A percentile compares a stretch with the other conserved stretches of the same genome.
These are phyloP conservation scores for Candida tallmaniae DNA, from an alignment of 805 yeast genomes.

Conservation along the genomic window DNA sequence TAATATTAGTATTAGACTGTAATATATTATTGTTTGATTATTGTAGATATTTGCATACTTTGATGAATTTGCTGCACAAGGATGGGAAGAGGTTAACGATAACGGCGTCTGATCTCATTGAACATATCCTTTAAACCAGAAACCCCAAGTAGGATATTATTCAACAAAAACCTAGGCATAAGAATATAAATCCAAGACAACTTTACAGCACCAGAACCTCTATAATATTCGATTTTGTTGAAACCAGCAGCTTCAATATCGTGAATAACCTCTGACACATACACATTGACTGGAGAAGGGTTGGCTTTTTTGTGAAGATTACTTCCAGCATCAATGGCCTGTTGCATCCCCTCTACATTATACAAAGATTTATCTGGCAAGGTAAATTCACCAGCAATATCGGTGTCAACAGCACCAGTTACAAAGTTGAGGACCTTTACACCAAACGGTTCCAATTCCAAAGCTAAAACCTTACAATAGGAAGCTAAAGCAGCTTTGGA, in stretches of 20 bases:
- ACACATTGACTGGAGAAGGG: conserved; percentile 4
- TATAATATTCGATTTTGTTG: conserved; percentile 5
- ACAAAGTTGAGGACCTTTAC: conserved; percentile 11
- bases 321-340: neutral
- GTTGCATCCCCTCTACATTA: conserved; percentile 4
- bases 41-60: no score
- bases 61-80: no score
- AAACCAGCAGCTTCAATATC: conserved; percentile 5
- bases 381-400: conserved; percentile 1
- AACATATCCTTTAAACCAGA: no score
- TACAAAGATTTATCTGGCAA: conserved; percentile 2
- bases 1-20: neutral
- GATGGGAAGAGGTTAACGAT: no score
- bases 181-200: no score
- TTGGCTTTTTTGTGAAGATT: neutral
- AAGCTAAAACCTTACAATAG: conserved; percentile 10
- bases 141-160: no score
- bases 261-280: conserved; percentile 8
- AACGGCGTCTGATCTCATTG: no score
- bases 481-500: conserved; percentile 21
- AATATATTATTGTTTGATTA: neutral
- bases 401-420: conserved; percentile 13
- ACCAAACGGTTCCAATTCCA: conserved; percentile 15
- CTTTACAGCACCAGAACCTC: conserved; percentile 6
- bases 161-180: no score